Evolutionary conservation across 148 eudicot genomes (phyloP).

Genomic region (Heliosperma pusillum): DNA sequence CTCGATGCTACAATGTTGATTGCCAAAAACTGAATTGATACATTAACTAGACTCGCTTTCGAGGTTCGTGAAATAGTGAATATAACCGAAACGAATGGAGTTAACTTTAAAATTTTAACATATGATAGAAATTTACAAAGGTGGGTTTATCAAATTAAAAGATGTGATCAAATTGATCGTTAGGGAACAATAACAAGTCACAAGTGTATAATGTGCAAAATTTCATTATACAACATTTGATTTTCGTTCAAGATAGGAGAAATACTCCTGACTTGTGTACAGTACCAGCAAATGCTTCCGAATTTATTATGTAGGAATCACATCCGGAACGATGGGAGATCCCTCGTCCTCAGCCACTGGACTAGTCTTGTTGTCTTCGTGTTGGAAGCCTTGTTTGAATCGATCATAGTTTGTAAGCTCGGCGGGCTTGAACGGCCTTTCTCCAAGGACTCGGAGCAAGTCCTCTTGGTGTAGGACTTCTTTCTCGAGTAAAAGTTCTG

Average conservation of each 20-base stretch:
- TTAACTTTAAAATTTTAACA: no score
- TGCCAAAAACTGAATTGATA: no score
- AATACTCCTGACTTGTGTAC: conserved; percentile 14
- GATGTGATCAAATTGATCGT: conserved; percentile 9
- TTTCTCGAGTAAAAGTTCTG: conserved; percentile 73
- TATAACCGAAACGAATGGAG: no score
- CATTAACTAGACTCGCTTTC: no score
- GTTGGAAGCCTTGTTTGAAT: conserved; percentile 59
- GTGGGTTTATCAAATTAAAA: no score
- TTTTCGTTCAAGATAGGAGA: conserved; percentile 2
- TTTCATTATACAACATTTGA: conserved; percentile 25
- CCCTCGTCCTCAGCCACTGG: conserved; percentile 37
- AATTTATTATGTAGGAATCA: conserved; percentile 43
- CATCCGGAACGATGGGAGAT: conserved; percentile 53
- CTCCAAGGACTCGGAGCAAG: conserved; percentile 69
- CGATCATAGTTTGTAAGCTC: conserved; percentile 73
- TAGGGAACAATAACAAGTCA: conserved; percentile 14
- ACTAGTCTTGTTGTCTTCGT: conserved; percentile 30
- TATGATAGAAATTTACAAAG: no score
- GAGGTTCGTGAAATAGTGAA: no score
- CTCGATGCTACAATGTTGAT: no score
- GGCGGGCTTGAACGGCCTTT: conserved; percentile 55
- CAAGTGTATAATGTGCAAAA: conserved; percentile 20
- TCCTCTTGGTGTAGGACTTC: conserved; percentile 93
- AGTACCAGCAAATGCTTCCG: conserved; percentile 4